Evolutionary conservation across 176 grass and related monocot species (phyloP), one percentile per base, ranked within the genome.

Genomic region (Neostapfia colusana): DNA sequence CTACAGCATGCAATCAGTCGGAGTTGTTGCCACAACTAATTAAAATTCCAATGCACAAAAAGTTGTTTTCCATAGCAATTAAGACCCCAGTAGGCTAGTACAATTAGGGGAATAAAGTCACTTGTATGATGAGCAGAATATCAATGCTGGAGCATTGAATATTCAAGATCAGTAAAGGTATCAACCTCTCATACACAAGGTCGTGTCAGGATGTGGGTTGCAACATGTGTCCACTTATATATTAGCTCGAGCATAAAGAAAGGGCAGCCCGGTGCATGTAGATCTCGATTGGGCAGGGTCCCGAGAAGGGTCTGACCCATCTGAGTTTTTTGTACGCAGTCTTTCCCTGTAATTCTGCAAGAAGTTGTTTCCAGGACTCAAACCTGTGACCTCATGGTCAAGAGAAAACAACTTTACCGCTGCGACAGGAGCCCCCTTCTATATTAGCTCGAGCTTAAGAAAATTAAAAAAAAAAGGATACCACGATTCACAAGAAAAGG

Each of bases 101-200:
- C 31, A 67, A 56, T 56, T 54, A 67, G 3, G 76, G n/a, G 31
- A 40, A 62, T 69, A 44, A 21, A 61, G 10, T 28, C 49, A 10
- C 24, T 50, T 65, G 1, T 72, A 10, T 1, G 51, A 73, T 65
- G n/a, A 54, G 23, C 46, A 73, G 20, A 81, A 72, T 51, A 53
- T 34, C 36, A 73, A 73, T 64, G 14, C 10, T 41, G 24, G 17
- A 16, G 59, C 12, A 73, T 24, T 10, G 11, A 27, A 53, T 36
- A 10, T 56, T 62, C 56, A 64, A 40, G 15, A 73, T 72, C 4
- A 43, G 15, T 72, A 72, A 16, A 49, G 4, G 55, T 26, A 21
- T 25, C 10, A 48, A 63, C 20, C 8, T 34, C n/a, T 18, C 7
- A 50, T 63, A 51, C 49, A 48, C 20, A 55, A 45, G 26, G 35